phyloP scores from a whole-genome alignment of 1,139 yeast species.

The Oligophagozyma castellii region DNA sequence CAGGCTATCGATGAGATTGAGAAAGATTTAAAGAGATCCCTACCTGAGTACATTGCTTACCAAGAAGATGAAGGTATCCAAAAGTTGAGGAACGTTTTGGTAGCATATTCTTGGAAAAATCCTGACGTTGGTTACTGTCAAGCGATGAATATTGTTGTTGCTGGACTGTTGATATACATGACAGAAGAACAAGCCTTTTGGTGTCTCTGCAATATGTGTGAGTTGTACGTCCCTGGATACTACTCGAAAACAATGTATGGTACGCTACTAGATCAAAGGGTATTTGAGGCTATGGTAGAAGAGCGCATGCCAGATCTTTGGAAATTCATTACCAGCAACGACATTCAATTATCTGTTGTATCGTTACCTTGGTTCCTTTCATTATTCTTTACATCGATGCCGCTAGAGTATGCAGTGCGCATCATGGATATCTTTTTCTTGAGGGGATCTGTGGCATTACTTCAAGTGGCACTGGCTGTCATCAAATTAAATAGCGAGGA shows the following conservation, averaged over 20 bases:
- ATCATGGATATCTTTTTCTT: constrained; percentile 83
- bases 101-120: constrained; percentile 93
- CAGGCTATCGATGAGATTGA: constrained; percentile 93
- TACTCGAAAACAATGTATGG: constrained; percentile 98
- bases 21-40: constrained; percentile 82
- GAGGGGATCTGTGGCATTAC: constrained; percentile 79
- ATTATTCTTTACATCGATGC: constrained; percentile 83
- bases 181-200: constrained; percentile 97
- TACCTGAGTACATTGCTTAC: constrained; percentile 94
- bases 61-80: constrained; percentile 76
- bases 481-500: constrained; percentile 78
- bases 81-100: constrained; percentile 71
- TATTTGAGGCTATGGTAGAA: constrained; percentile 80
- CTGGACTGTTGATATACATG: constrained; percentile 84
- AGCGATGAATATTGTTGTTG: constrained; percentile 96
- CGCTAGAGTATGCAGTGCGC: constrained; percentile 82
- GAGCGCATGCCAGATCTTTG: constrained; percentile 82
- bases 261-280: constrained; percentile 83
- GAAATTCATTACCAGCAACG: constrained; percentile 65
- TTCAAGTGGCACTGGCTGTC: constrained; percentile 88
- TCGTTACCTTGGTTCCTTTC: constrained; percentile 96
- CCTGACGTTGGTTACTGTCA: constrained; percentile 98
- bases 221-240: constrained; percentile 81
- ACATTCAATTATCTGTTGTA: constrained; percentile 88
- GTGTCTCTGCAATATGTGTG: constrained; percentile 77